A percentile compares a stretch with the other conserved stretches of the same genome.
Evolutionary conservation across 768 basidiomycete species (phyloP).

Genomic region (Boletus vinaceobasis): DNA sequence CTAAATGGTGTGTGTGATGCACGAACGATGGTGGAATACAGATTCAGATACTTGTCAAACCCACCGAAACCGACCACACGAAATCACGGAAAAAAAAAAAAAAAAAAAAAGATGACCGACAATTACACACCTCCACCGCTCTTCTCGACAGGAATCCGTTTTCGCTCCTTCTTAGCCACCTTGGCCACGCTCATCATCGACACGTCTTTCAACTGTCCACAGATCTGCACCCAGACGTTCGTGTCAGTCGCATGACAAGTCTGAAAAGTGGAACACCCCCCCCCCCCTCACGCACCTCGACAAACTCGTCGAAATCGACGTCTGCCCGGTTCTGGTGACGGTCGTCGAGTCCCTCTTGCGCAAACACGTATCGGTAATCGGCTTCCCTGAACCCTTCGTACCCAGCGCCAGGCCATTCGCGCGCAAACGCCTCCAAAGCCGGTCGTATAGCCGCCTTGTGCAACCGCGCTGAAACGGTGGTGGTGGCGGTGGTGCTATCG

Average conservation of each 20-base stretch:
- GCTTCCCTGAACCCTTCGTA: slow-evolving; percentile 59
- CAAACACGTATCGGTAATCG: slow-evolving; percentile 73
- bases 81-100: background rate
- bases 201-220: slow-evolving; percentile 69
- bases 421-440: slow-evolving; percentile 42
- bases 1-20: background rate
- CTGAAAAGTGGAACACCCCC: no score
- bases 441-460: slow-evolving; percentile 39
- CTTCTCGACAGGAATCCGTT: slow-evolving; percentile 46
- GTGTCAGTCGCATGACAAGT: no score
- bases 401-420: slow-evolving; percentile 35
- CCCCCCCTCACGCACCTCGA: slow-evolving; percentile 52
- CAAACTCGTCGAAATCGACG: slow-evolving; percentile 80
- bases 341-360: slow-evolving; percentile 64
- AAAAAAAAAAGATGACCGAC: background rate
- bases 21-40: no score
- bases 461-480: slow-evolving; percentile 17
- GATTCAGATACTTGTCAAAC: no score
- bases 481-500: background rate
- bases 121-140: slow-evolving; percentile 30
- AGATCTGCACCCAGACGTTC: slow-evolving; percentile 60
- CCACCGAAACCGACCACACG: no score
- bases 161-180: slow-evolving; percentile 35
- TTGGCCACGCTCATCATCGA: slow-evolving; percentile 41
- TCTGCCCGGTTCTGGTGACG: slow-evolving; percentile 33